Evolutionary conservation across 164 flowering plant species (phyloP), one percentile per base, ranked within the genome.

Genomic region (Malania oleifera): DNA sequence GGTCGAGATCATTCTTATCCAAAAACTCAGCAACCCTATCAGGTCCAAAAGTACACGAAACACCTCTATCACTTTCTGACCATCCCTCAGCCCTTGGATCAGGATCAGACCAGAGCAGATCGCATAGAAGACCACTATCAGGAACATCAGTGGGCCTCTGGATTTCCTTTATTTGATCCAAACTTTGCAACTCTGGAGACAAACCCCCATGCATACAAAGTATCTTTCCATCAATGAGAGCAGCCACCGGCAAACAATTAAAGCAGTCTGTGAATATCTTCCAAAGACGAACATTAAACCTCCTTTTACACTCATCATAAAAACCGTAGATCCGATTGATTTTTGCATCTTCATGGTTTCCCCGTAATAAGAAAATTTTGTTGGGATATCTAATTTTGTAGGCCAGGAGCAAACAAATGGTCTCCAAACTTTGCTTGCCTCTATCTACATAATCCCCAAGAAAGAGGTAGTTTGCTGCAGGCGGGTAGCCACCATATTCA

Each of bases 381-480:
- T 79, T 66, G 0, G 83, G 83, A 37, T 76, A 79, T 62, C 70
- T 72, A n/a, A 79, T 66, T 64, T 79, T 79, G 64, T 74, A 79
- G 24, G 83, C 80, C 54, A 79, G 57, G 43, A 79, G 74, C 63
- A 76, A 66, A 62, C 83, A 79, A 34, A 79, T 79, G 9, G 83
- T 79, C 52, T 79, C 83, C 56, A 76, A 54, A 58, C 83, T 79
- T 60, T 72, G 77, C 67, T 74, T 79, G 66, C 83, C 83, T 54
- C 83, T 61, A 60, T 79, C 83, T 2, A 79, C 84, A 49, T 80
- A 80, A 49, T 80, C 84, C 25, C 84, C 84, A 22, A 80, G 78
- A 67, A 80, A 80, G 14, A 80, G 69, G 65, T 80, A 80, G 52
- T 62, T 80, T 47, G 73, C 71, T 9, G 56, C 19, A 20, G 84